These are phyloP conservation scores for Stereocaulon alpinum DNA, from an alignment of 495 filamentous ascomycete genomes.

Conservation along the genomic window DNA sequence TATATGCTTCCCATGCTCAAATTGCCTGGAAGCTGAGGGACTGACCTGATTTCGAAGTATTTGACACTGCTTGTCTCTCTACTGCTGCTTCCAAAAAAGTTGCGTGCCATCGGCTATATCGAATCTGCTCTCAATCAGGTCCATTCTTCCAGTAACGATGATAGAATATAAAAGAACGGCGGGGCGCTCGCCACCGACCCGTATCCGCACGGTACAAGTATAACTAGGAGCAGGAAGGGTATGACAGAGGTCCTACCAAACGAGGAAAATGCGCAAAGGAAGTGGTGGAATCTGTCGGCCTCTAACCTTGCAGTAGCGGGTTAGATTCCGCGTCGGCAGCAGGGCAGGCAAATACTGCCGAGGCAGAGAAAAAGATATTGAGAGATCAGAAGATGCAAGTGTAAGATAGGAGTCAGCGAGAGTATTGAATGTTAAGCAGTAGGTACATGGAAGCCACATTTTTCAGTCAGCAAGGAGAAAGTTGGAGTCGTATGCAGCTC, in stretches of 20 bases:
- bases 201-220: neutral
- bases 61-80: slow-evolving; percentile 40
- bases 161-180: neutral
- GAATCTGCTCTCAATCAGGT: slow-evolving; percentile 4
- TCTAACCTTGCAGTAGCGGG: neutral
- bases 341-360: neutral
- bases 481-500: neutral
- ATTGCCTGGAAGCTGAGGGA: neutral
- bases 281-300: neutral
- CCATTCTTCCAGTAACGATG: neutral
- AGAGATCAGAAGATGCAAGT: neutral
- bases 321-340: slow-evolving; percentile 2
- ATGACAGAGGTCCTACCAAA: slow-evolving; percentile 1
- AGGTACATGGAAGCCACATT: neutral
- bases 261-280: neutral
- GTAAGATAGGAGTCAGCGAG: neutral
- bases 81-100: slow-evolving; percentile 39
- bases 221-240: neutral
- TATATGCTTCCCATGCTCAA: neutral
- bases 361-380: neutral
- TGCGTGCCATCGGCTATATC: slow-evolving; percentile 34
- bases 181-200: neutral
- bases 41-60: slow-evolving; percentile 47
- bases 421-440: neutral
- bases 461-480: neutral